Conservation (phyloP, 2,329 filamentous ascomycete species). For the Madurella mycetomatis region DNA sequence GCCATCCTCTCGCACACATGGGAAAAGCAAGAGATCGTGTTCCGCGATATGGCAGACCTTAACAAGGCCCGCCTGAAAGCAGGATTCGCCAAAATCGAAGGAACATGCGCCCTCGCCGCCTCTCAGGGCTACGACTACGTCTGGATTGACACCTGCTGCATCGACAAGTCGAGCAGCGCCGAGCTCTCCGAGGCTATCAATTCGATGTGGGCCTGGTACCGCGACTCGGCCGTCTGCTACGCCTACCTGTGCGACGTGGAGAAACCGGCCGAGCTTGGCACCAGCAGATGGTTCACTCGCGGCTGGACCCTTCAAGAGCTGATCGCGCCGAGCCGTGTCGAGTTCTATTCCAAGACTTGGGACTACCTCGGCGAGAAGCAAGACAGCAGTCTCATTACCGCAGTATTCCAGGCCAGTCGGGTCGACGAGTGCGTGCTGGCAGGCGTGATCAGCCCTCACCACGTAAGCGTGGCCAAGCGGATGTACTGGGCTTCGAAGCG, state of each 20-base stretch:
- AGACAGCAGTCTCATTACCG: neutral
- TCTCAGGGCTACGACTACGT: neutral
- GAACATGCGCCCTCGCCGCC: neutral
- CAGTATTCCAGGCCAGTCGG: neutral
- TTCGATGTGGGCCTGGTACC: conserved; percentile 8
- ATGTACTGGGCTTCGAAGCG: conserved; percentile 10
- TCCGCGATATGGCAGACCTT: conserved; percentile 3
- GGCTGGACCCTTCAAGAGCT: conserved; percentile 13
- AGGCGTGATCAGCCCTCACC: neutral
- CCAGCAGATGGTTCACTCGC: conserved; percentile 4
- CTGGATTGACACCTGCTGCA: conserved; percentile 12
- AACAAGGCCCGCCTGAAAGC: neutral
- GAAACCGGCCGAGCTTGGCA: neutral
- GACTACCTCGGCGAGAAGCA: neutral
- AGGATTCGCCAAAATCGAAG: conserved; percentile 1
- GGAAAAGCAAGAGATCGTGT: too few relatives aligned
- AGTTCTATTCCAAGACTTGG: conserved; percentile 4
- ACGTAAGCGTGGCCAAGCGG: conserved; percentile 1
- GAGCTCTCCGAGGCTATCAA: conserved; percentile 12
- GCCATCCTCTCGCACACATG: too few relatives aligned
- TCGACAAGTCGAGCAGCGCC: conserved; percentile 10
- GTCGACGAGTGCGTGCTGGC: neutral
- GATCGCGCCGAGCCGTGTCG: neutral
- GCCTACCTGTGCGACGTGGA: conserved; percentile 7
- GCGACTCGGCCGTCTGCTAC: neutral